phyloP scores from a whole-genome alignment of 1,284 basidiomycete genomes.

The Tylopilus sp. region DNA sequence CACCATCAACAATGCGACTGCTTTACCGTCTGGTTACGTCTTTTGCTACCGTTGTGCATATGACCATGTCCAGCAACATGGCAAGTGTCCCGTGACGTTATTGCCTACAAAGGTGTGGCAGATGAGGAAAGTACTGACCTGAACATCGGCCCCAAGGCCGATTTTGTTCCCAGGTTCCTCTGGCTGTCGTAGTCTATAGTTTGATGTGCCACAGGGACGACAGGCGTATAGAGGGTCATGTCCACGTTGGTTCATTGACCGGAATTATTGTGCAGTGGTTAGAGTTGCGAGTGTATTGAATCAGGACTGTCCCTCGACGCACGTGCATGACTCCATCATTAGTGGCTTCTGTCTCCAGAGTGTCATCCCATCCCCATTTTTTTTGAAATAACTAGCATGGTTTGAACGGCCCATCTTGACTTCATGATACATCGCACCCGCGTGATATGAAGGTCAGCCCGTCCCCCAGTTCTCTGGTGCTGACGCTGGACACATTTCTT shows the following conservation, averaged over 20 bases:
- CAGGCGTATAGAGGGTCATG: slow-evolving; percentile 2
- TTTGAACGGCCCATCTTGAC: slow-evolving; percentile 20
- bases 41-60: slow-evolving; percentile 95
- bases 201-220: slow-evolving; percentile 11
- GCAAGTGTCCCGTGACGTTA: slow-evolving; percentile 86
- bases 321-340: slow-evolving; percentile 25
- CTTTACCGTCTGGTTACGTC: slow-evolving; percentile 90
- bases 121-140: slow-evolving; percentile 84
- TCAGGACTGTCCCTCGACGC: too few relatives aligned
- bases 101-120: slow-evolving; percentile 74
- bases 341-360: slow-evolving; percentile 11
- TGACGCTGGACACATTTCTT: neutral
- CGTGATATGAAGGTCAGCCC: slow-evolving; percentile 32
- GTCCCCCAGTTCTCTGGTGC: neutral
- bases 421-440: slow-evolving; percentile 10
- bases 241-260: slow-evolving; percentile 9
- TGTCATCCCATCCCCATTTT: slow-evolving; percentile 9
- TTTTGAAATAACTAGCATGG: slow-evolving; percentile 29
- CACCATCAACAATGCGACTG: slow-evolving; percentile 83
- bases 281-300: too few relatives aligned
- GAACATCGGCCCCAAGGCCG: slow-evolving; percentile 20
- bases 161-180: neutral
- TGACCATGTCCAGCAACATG: slow-evolving; percentile 77
- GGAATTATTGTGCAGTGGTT: too few relatives aligned
- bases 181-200: slow-evolving; percentile 7